Base-by-base conservation (phyloP, 129 eudicot genomes). In the Pulicaria dysenterica region DNA sequence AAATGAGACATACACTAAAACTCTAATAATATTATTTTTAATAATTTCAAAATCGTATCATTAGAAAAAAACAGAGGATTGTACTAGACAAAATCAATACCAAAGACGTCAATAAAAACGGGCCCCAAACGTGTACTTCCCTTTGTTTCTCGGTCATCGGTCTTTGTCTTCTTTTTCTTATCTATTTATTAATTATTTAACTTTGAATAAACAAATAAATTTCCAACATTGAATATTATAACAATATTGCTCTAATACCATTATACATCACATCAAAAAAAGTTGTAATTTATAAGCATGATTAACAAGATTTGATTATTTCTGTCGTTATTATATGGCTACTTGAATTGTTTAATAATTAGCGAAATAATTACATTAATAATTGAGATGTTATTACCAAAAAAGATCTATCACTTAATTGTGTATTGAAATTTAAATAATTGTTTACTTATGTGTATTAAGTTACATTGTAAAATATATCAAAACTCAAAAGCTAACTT, bases 101-200 rank as follows among this genome's bases (percentile, higher is more conserved):
- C 3, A 69, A 69, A 13, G 39, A 74, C 79, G 41, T 41, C 57
- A 60, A 69, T 64, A 76, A 50, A 42, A 60, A 65, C 42, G 14
- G 14, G 59, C 81, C 76, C 56, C 53, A 69, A 69, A 60, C 10
- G 6, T 62, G 81, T 77, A 69, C 81, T 77, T 77, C 16, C 8
- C 57, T 49, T 77, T 59, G 76, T 60, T 55, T 14, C 9, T 55
- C 17, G 66, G 62, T 19, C 70, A 45, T 14, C 70, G 4, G 10
- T 6, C 15, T 41, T 64, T 74, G 73, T 66, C 56, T 70, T 56
- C 15, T 11, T 47, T 53, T 2, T 54, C 45, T 0, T 24, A 24
- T 58, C 37, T 16, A 15, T 63, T 8, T 40, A 16, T 45, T 16
- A 15, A 50, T 8, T 40, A 16, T 34, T 39, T 11, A 19, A 49